Evolutionary conservation across 306 rosid genomes (phyloP).

Genomic region (Leucaena leucocephala): DNA sequence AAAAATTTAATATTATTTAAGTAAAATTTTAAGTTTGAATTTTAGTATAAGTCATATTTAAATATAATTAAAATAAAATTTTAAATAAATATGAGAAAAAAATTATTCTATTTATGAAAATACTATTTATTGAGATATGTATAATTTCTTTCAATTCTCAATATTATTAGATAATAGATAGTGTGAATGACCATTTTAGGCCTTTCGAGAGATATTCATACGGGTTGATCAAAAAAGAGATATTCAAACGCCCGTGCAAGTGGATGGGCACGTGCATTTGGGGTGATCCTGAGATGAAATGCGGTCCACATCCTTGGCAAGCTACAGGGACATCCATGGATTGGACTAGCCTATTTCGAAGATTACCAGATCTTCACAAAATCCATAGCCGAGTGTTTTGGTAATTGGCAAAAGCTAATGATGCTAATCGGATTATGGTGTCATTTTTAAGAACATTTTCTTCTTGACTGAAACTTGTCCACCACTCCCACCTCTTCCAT

Average conservation of each 20-base stretch:
- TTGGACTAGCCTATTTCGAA: neutral
- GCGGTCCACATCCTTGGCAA: neutral
- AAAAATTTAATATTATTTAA: too few relatives aligned
- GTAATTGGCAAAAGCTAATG: neutral
- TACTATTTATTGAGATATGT: too few relatives aligned
- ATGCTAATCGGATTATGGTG: neutral
- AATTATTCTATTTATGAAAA: too few relatives aligned
- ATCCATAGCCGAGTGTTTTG: neutral
- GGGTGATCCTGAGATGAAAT: neutral
- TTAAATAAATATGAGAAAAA: too few relatives aligned
- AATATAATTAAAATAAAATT: too few relatives aligned
- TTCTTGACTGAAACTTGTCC: neutral
- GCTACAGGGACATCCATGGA: slow-evolving; percentile 9
- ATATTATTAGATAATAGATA: too few relatives aligned
- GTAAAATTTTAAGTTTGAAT: too few relatives aligned
- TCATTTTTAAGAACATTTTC: neutral
- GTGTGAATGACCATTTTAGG: too few relatives aligned
- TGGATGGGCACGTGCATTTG: slow-evolving; percentile 17
- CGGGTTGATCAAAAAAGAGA: too few relatives aligned
- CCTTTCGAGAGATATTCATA: too few relatives aligned
- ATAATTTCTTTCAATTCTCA: too few relatives aligned
- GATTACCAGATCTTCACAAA: neutral
- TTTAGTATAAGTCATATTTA: too few relatives aligned
- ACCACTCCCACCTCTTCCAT: slow-evolving; percentile 6
- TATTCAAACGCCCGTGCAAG: neutral